phyloP scores from a whole-genome alignment of 177 flowering plant species.

The Telopea speciosissima region DNA sequence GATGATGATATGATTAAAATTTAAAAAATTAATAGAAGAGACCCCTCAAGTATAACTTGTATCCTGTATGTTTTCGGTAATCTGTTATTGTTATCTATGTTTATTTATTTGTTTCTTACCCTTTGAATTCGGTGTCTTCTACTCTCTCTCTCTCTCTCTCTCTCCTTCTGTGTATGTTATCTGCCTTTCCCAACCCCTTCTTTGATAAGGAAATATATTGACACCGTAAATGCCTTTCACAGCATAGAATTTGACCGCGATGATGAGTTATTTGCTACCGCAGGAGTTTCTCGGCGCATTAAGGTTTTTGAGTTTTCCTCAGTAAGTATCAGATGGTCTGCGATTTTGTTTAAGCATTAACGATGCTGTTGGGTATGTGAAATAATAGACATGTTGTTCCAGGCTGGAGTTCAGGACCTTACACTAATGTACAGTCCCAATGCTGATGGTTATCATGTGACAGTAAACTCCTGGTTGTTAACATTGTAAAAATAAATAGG shows the following conservation, averaged over 20 bases:
- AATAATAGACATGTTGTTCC: neutral
- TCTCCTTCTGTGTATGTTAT: neutral
- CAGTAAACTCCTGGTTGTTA: neutral
- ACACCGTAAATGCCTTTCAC: conserved; percentile 23
- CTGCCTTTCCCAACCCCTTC: neutral
- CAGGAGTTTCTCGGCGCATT: conserved; percentile 91
- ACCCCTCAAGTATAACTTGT: neutral
- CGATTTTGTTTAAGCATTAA: neutral
- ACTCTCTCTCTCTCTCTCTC: neutral
- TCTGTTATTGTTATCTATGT: neutral
- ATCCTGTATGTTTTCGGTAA: conserved; percentile 1
- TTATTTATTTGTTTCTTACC: neutral
- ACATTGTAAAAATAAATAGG: neutral
- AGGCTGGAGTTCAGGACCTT: neutral
- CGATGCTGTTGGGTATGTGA: neutral
- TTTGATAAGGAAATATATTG: neutral
- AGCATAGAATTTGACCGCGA: conserved; percentile 98
- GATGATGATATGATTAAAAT: neutral
- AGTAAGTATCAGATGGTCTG: conserved; percentile 33
- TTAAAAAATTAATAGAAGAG: neutral
- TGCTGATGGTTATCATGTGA: neutral
- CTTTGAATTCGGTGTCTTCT: neutral
- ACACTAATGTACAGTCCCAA: neutral
- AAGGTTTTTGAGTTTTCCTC: conserved; percentile 90
- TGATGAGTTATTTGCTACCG: conserved; percentile 95